Evolutionary conservation across 2,329 filamentous ascomycete genomes (phyloP), one percentile per base, ranked within the genome.

Genomic region (Chaetomiaceae sp.): DNA sequence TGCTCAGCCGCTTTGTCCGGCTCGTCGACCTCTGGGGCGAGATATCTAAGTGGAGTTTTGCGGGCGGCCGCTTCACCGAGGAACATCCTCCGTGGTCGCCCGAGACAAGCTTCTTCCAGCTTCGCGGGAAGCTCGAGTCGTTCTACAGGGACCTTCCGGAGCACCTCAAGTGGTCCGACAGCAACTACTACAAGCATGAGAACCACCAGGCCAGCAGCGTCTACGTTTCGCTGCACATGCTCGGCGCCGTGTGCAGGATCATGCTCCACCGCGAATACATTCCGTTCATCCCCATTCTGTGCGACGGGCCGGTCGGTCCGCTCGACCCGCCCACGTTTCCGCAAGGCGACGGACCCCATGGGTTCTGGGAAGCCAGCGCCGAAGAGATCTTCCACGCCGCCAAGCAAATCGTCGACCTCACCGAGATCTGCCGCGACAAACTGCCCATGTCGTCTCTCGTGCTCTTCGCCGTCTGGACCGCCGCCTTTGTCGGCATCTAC

Each of bases 221-320:
- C 7, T 89, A 85, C 63, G 79, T 84, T 9, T 76, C 86, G 3
- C 71, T 89, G 51, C 86, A 89, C 62, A 82, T 84, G 61, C 76
- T 88, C 1, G 79, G 82, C 54, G 78, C 80, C 1, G 72, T 88
- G 2, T 88, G 83, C 64, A 76, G 79, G 52, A 83, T 89, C 57
- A 82, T 87, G 71, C 73, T 88, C 25, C 82, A 87, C 62, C 75
- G 85, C 57, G 84, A 88, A 64, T 87, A 84, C 57, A 75, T 88
- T 23, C 83, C 84, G 0, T 87, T 85, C 62, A 75, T 85, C 15
- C 81, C 84, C 2, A 72, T 85, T n/a, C 73, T 75, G 8, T 81
- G 75, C 59, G 57, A 63, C 2, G 67, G 64, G 19, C 79, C 79
- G 0, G 61, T 70, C 33, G 80, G 80, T 0, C 84, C 85, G 0